phyloP scores from a whole-genome alignment of 2,329 filamentous ascomycete species.

The Xylariales sp. region DNA sequence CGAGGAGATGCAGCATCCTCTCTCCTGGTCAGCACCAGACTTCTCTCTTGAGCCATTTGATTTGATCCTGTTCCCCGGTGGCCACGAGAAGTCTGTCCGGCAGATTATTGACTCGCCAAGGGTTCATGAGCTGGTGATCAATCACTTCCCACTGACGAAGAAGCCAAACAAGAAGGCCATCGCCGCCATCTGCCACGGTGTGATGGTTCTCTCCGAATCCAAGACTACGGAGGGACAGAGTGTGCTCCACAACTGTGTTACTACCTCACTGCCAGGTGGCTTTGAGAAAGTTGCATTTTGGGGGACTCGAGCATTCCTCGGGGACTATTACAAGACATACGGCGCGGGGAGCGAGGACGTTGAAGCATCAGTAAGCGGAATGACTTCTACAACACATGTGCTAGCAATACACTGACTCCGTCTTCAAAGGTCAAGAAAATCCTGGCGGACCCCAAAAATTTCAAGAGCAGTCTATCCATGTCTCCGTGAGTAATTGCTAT shows the following conservation, averaged over 20 bases:
- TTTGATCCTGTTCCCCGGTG: constrained; percentile 46
- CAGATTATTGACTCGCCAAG: constrained; percentile 45
- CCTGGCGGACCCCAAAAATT: constrained; percentile 38
- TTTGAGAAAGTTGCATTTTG: constrained; percentile 47
- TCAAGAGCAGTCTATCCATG: constrained; percentile 35
- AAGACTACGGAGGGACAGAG: constrained; percentile 36
- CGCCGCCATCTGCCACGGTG: constrained; percentile 48
- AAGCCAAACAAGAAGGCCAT: constrained; percentile 39
- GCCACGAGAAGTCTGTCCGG: constrained; percentile 47
- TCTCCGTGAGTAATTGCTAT: constrained; percentile 37
- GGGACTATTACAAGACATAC: constrained; percentile 55
- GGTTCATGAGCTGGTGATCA: constrained; percentile 38
- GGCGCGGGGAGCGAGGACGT: constrained; percentile 45
- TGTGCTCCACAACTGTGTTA: constrained; percentile 40
- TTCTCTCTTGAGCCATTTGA: constrained; percentile 42
- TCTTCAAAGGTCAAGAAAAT: constrained; percentile 34
- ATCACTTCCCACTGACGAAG: constrained; percentile 42
- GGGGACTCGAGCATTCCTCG: constrained; percentile 42
- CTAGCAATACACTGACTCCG: constrained; percentile 2
- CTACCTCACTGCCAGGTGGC: constrained; percentile 42
- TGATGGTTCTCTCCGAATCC: constrained; percentile 43
- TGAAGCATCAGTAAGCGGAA: constrained; percentile 35
- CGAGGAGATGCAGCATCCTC: constrained; percentile 34
- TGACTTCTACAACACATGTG: not conserved
- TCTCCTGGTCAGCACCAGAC: constrained; percentile 37